A percentile compares a stretch with the other conserved stretches of the same genome.
phyloP scores from a whole-genome alignment of 1,284 basidiomycete species.

The Athelia sp. region DNA sequence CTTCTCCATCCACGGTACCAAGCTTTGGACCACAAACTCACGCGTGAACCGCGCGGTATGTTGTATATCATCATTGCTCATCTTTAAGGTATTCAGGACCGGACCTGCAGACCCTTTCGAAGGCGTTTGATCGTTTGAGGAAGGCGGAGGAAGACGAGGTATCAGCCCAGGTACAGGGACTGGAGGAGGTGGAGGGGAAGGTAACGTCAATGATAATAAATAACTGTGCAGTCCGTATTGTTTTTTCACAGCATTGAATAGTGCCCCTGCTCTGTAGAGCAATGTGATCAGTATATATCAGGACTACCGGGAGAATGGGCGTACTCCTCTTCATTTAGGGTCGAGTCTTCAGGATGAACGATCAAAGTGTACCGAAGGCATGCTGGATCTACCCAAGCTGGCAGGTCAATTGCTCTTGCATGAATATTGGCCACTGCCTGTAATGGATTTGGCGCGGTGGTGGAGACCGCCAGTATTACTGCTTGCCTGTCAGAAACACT shows the following conservation, averaged over 20 bases:
- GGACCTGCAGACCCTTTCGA: slow-evolving; percentile 3
- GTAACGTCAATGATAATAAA: slow-evolving; percentile 57
- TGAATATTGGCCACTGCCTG: slow-evolving; percentile 70
- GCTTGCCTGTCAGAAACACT: slow-evolving; percentile 2
- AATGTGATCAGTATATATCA: slow-evolving; percentile 2
- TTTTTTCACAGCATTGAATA: slow-evolving; percentile 80
- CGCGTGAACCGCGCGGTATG: slow-evolving; percentile 79
- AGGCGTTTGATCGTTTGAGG: slow-evolving; percentile 17
- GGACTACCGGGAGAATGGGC: slow-evolving; percentile 21
- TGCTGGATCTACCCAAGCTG: slow-evolving; percentile 71
- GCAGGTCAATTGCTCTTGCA: slow-evolving; percentile 58
- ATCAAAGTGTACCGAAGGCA: slow-evolving; percentile 70
- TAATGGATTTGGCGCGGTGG: slow-evolving; percentile 68
- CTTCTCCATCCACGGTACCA: slow-evolving; percentile 96
- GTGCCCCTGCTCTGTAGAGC: slow-evolving; percentile 55
- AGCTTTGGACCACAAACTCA: slow-evolving; percentile 87
- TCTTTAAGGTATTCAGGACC: slow-evolving; percentile 37
- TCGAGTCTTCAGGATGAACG: slow-evolving; percentile 64
- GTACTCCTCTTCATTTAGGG: slow-evolving; percentile 73
- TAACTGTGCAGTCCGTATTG: slow-evolving; percentile 74
- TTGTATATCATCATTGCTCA: slow-evolving; percentile 78
- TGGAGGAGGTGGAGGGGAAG: slow-evolving; percentile 54
- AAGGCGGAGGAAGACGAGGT: slow-evolving; percentile 60
- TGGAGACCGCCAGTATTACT: slow-evolving; percentile 79
- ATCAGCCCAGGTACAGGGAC: slow-evolving; percentile 58